A percentile compares a stretch with the other conserved stretches of the same genome.
Evolutionary conservation across 768 basidiomycete species (phyloP).

Genomic region (Hygrophoropsis aurantiaca): DNA sequence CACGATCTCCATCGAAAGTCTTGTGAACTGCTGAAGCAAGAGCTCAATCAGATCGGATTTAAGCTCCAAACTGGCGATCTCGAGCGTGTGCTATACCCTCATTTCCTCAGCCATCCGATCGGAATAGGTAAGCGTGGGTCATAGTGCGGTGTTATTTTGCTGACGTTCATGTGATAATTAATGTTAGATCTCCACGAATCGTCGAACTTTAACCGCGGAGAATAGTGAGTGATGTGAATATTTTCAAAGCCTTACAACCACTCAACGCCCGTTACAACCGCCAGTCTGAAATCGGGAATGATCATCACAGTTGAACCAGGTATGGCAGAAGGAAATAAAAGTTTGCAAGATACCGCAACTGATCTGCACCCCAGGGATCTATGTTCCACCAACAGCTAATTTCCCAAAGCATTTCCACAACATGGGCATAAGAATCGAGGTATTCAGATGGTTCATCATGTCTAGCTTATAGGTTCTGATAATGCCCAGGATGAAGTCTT

Average conservation of each 20-base stretch:
- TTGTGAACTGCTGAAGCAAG: conserved; percentile 61
- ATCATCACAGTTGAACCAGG: conserved; percentile 93
- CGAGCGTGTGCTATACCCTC: conserved; percentile 80
- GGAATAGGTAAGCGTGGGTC: conserved; percentile 77
- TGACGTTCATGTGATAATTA: not conserved
- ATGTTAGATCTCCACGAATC: conserved; percentile 86
- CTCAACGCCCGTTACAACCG: conserved; percentile 1
- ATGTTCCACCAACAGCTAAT: conserved; percentile 75
- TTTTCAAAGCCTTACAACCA: no score
- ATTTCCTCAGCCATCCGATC: conserved; percentile 89
- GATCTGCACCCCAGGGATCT: conserved; percentile 55
- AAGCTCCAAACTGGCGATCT: conserved; percentile 52
- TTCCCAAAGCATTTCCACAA: conserved; percentile 91
- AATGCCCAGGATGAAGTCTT: conserved; percentile 66
- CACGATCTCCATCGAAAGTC: conserved; percentile 78
- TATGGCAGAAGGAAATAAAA: conserved; percentile 14
- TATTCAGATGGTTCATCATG: conserved; percentile 20
- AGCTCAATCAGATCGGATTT: conserved; percentile 66
- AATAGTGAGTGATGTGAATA: conserved; percentile 39
- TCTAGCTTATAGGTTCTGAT: conserved; percentile 5
- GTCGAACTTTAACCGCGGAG: conserved; percentile 52
- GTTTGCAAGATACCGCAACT: not conserved
- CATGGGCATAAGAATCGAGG: conserved; percentile 91
- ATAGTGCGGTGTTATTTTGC: not conserved
- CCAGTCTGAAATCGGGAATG: conserved; percentile 78